These are phyloP conservation scores for Leccinum fallax DNA, from an alignment of 1,284 basidiomycete species.

Conservation along the genomic window DNA sequence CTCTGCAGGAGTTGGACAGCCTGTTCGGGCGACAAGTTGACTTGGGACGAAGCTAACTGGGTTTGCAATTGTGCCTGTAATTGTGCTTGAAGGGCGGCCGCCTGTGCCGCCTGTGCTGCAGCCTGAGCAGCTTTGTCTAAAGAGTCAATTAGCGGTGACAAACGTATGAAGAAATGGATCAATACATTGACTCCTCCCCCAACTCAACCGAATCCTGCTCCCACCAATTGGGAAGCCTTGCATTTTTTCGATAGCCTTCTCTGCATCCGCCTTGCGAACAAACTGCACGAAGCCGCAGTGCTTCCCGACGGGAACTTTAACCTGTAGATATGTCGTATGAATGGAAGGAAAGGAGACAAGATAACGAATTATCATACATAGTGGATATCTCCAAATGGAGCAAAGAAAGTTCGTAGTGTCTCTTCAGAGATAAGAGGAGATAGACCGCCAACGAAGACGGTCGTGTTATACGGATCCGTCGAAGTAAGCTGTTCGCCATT, in stretches of 20 bases:
- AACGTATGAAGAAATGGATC: constrained; percentile 11
- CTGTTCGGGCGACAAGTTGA: constrained; percentile 61
- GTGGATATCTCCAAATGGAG: constrained; percentile 89
- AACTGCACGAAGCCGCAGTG: constrained; percentile 97
- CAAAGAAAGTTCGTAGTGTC: constrained; percentile 84
- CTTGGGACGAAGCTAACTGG: constrained; percentile 36
- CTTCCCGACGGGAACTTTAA: constrained; percentile 94
- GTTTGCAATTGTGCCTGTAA: constrained; percentile 47
- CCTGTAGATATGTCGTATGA: constrained; percentile 46
- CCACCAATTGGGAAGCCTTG: constrained; percentile 94
- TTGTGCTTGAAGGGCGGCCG: constrained; percentile 62
- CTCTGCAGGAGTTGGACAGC: constrained; percentile 67
- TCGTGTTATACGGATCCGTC: constrained; percentile 89
- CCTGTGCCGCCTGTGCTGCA: constrained; percentile 79
- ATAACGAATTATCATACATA: constrained; percentile 58
- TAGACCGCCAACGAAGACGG: constrained; percentile 89
- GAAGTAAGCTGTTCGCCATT: constrained; percentile 83
- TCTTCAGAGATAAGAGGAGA: constrained; percentile 87
- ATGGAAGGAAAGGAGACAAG: constrained; percentile 5
- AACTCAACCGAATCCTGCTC: constrained; percentile 87
- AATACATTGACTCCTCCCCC: constrained; percentile 91
- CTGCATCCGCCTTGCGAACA: constrained; percentile 88
- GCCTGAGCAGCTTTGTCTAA: constrained; percentile 86
- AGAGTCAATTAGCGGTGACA: constrained; percentile 10
- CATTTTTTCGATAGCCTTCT: constrained; percentile 93